Conservation (phyloP, 106 monocot species). For the Apostasia shenzhenica region DNA sequence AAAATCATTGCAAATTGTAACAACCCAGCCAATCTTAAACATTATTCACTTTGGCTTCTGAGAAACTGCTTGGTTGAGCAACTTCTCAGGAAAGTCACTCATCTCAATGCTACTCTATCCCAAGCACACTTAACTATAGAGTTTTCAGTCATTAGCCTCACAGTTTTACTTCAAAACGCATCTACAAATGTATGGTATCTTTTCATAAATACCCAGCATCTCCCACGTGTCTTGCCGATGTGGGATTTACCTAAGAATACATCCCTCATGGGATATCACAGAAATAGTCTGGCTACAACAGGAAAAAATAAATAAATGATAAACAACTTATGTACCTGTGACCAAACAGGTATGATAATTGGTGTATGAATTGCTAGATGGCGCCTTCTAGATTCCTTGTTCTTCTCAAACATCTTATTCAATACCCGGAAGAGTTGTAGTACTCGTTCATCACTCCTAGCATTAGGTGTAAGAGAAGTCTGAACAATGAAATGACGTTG, state of each 20-base stretch:
- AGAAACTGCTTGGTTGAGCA: background rate
- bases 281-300: background rate
- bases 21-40: background rate
- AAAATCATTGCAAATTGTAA: background rate
- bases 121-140: too few relatives aligned
- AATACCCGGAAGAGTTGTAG: conserved; percentile 90
- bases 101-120: too few relatives aligned
- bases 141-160: too few relatives aligned
- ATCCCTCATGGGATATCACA: background rate
- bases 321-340: conserved; percentile 49
- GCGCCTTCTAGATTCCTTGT: conserved; percentile 92
- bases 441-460: conserved; percentile 97
- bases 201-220: too few relatives aligned
- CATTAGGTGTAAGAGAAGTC: conserved; percentile 97
- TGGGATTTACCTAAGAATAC: too few relatives aligned
- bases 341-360: conserved; percentile 99
- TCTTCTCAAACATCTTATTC: conserved; percentile 96
- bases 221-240: too few relatives aligned
- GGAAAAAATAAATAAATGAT: background rate
- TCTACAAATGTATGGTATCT: too few relatives aligned
- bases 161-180: too few relatives aligned
- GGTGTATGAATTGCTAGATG: conserved; percentile 87
- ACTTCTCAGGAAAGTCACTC: background rate
- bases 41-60: background rate
- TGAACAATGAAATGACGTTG: conserved; percentile 99